Evolutionary conservation across 768 basidiomycete species (phyloP), one percentile per base, ranked within the genome.

Genomic region (Russula abietina): DNA sequence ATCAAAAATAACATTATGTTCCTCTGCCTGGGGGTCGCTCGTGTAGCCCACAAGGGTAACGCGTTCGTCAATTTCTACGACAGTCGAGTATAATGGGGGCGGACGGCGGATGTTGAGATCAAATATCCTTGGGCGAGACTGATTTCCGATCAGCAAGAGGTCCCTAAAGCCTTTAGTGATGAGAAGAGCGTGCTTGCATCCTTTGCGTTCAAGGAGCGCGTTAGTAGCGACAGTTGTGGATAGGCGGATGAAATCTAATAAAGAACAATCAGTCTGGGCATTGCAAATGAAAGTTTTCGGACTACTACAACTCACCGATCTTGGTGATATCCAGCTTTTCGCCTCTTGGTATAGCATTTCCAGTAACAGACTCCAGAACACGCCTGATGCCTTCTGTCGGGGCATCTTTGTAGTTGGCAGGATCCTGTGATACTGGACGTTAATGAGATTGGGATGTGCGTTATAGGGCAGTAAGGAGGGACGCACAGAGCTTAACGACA

Each of bases 141-240:
- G 96, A 73, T 97, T 97, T 10, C 93, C 93, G 62, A 98, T 98
- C 36, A 90, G 80, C 7, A 98, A 81, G 11, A 98, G 84, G 73
- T 97, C 95, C 71, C 85, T 85, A 80, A 95, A 96, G 0, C 93
- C 93, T 64, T 84, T 84, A 1, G 96, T 98, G 70, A 95, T 96
- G 16, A 97, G 76, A 39, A 98, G 78, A 0, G 93, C 95, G 63
- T 96, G 93, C 65, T 86, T 87, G 69, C 93, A 89, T 1, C 96
- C 96, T 73, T 96, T 95, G 52, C 96, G 86, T 70, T 98, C 96
- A 7, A 98, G 81, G 0, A 98, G 81, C 0, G 96, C 95, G 69
- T 98, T 98, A 19, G 96, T 98, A 0, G 94, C 95, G 4, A 98
- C 93, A 0, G 96, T 98, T 0, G 95, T 97, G 0, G 91, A 93